Evolutionary conservation across 1,284 basidiomycete species (phyloP).

Genomic region (Cutaneotrichosporon mucoides): DNA sequence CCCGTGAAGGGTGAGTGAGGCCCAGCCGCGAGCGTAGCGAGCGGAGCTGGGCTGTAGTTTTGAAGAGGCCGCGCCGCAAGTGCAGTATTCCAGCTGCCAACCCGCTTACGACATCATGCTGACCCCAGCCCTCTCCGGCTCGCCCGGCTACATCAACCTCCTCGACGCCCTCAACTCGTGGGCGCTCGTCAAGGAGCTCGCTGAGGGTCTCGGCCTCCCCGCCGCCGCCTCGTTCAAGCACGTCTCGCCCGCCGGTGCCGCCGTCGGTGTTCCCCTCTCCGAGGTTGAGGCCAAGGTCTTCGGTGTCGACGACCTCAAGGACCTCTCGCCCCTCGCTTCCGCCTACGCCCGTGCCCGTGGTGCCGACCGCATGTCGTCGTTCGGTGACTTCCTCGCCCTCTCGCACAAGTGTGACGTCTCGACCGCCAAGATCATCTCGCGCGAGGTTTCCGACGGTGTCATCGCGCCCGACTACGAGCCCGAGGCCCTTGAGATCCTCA

Average conservation of each 20-base stretch:
- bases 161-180: slow-evolving; percentile 97
- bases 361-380: slow-evolving; percentile 98
- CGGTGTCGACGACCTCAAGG: slow-evolving; percentile 89
- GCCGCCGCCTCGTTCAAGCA: slow-evolving; percentile 99
- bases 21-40: too few species aligned
- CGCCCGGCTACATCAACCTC: slow-evolving; percentile 99
- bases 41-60: too few species aligned
- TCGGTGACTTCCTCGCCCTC: slow-evolving; percentile 97
- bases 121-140: slow-evolving; percentile 75
- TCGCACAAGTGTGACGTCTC: slow-evolving; percentile 88
- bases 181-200: slow-evolving; percentile 91
- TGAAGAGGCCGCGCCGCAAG: too few species aligned
- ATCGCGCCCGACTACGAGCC: slow-evolving; percentile 89
- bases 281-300: slow-evolving; percentile 90
- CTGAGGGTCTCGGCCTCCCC: slow-evolving; percentile 71
- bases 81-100: too few species aligned
- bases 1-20: slow-evolving; percentile 89
- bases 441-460: slow-evolving; percentile 97
- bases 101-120: too few species aligned
- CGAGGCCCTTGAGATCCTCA: slow-evolving; percentile 84
- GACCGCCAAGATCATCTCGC: slow-evolving; percentile 92
- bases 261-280: slow-evolving; percentile 79
- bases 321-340: slow-evolving; percentile 79
- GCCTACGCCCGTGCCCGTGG: slow-evolving; percentile 96
- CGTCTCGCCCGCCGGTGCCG: slow-evolving; percentile 95